These are phyloP conservation scores for Bolboschoenus planiculmis DNA, from an alignment of 176 grass and related monocot species.

Conservation along the genomic window DNA sequence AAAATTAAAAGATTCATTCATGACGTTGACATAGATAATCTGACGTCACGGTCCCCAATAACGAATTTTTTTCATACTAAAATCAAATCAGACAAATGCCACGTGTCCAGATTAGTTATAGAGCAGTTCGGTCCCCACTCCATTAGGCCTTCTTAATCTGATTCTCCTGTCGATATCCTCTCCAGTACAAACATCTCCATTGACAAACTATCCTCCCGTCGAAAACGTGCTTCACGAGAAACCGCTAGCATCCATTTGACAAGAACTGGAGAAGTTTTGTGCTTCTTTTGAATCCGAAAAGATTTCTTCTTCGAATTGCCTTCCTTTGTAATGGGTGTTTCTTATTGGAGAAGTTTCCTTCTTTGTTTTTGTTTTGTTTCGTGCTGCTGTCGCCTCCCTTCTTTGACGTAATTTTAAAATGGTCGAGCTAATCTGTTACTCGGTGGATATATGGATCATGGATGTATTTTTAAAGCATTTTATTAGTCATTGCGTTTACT, in stretches of 20 bases:
- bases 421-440: too few species aligned
- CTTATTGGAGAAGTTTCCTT: neutral
- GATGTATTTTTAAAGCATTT: too few species aligned
- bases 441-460: neutral
- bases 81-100: neutral
- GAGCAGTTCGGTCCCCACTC: neutral
- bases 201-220: too few species aligned
- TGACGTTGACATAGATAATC: neutral
- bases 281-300: too few species aligned
- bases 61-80: neutral
- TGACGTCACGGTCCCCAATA: neutral
- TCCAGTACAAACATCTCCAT: neutral
- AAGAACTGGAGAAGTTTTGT: neutral
- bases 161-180: neutral
- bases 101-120: conserved; percentile 8
- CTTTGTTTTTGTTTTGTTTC: neutral
- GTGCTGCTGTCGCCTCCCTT: neutral
- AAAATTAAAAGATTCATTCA: too few species aligned
- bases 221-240: neutral
- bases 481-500: too few species aligned
- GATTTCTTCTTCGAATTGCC: neutral
- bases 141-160: neutral
- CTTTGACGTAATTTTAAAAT: neutral
- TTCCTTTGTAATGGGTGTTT: neutral
- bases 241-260: neutral